Percentiles rank a stretch among this genome's conserved stretches.
phyloP scores from a whole-genome alignment of 2,329 filamentous ascomycete species.

The Penicillium corylophilum region DNA sequence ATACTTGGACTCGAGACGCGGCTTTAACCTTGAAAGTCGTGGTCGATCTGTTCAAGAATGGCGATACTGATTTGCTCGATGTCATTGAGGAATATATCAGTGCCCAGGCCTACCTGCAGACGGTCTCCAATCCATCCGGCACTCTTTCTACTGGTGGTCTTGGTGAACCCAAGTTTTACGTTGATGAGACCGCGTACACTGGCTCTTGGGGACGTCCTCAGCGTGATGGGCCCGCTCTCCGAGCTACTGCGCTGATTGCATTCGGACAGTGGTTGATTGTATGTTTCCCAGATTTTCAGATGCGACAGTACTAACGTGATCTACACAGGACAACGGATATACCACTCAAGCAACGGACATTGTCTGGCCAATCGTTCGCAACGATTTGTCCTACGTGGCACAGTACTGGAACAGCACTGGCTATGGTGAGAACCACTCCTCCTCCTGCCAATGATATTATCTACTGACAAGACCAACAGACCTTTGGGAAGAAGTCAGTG shows the following conservation, averaged over 20 bases:
- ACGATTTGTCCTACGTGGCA: slow-evolving; percentile 70
- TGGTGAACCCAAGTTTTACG: slow-evolving; percentile 72
- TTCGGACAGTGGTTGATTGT: slow-evolving; percentile 71
- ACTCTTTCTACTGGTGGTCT: slow-evolving; percentile 52
- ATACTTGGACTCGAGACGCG: slow-evolving; percentile 75
- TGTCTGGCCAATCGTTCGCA: slow-evolving; percentile 72
- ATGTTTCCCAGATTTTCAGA: not conserved
- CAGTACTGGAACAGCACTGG: slow-evolving; percentile 54
- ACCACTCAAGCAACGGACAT: slow-evolving; percentile 52
- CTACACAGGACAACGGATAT: slow-evolving; percentile 53
- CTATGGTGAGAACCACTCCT: slow-evolving; percentile 49
- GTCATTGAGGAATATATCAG: slow-evolving; percentile 67
- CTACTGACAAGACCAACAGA: slow-evolving; percentile 38
- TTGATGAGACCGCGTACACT: slow-evolving; percentile 62
- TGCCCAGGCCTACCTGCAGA: slow-evolving; percentile 66
- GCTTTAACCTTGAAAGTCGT: slow-evolving; percentile 69
- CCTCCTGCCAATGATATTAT: rapidly evolving
- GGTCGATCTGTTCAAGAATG: slow-evolving; percentile 64
- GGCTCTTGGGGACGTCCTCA: slow-evolving; percentile 74
- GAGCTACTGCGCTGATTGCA: slow-evolving; percentile 69
- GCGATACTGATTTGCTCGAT: slow-evolving; percentile 58
- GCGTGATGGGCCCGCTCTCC: slow-evolving; percentile 73
- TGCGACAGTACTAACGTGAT: slow-evolving; percentile 3
- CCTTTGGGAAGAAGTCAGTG: slow-evolving; percentile 78
- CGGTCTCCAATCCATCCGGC: slow-evolving; percentile 68